A percentile compares a stretch with the other conserved stretches of the same genome.
These are phyloP conservation scores for Chlamydomonas sphaeroides DNA, from an alignment of 139 green algal genomes.

Conservation along the genomic window DNA sequence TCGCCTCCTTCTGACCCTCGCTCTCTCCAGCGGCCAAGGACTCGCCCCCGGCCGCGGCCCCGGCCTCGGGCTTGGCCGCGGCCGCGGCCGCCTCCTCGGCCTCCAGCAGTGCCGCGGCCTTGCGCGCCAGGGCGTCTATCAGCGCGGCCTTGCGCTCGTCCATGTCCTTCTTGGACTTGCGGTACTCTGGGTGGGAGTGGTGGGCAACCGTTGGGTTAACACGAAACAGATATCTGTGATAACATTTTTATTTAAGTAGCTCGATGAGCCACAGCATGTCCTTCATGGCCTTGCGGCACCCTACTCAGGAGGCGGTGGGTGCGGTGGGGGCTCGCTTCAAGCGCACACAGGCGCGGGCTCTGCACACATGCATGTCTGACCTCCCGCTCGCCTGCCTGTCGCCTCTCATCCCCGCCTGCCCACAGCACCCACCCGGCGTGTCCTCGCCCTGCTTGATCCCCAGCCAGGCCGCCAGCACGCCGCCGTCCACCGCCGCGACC, in stretches of 20 bases:
- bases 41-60: too few relatives aligned
- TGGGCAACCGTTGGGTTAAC: too few relatives aligned
- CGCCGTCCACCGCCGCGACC: constrained; percentile 67
- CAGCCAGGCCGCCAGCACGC: constrained; percentile 60
- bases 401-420: neutral
- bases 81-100: constrained; percentile 30
- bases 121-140: constrained; percentile 70
- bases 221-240: too few relatives aligned
- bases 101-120: constrained; percentile 66
- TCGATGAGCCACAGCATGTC: too few relatives aligned
- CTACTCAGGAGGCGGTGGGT: too few relatives aligned
- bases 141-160: constrained; percentile 72
- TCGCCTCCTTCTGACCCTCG: neutral
- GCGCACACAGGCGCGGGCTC: too few relatives aligned
- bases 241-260: too few relatives aligned
- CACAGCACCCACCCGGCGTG: constrained; percentile 53
- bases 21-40: constrained; percentile 40
- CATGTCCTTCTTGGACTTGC: constrained; percentile 58
- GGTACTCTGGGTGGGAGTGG: constrained; percentile 44
- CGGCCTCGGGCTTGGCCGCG: too few relatives aligned
- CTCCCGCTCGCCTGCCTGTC: too few relatives aligned
- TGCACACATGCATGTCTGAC: too few relatives aligned
- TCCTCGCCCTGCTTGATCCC: constrained; percentile 72
- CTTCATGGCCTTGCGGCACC: too few relatives aligned
- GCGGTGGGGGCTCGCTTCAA: too few relatives aligned